Base-by-base conservation (phyloP, 2,329 filamentous ascomycete genomes). In the Lachnellula cervina region DNA sequence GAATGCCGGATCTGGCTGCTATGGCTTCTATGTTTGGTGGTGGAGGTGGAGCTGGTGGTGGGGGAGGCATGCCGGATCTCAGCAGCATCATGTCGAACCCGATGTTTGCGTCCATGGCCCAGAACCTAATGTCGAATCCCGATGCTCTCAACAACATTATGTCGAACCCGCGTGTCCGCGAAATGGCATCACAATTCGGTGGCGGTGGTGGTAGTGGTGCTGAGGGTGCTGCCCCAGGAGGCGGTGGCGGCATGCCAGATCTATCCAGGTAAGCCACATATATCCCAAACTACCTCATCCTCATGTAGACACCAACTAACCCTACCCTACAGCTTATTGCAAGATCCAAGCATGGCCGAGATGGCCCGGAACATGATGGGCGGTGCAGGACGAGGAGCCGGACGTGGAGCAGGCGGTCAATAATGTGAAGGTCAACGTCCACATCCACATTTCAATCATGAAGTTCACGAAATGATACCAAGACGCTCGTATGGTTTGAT, bases 91-190 rank as follows among this genome's bases (percentile, higher is more conserved):
- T 97, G 91, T 91, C 79, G 78, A 99, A 97, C 77, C 94, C 94
- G 54, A 97, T 97, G 94, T 96, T 99, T 76, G 84, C 91, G 50
- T 89, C 82, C 76, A 97, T 97, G 91, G 94, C 94, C 4, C 90
- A 97, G 78, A 96, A 90, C 73, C 75, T 99, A 54, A 97, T 97
- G 94, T 90, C 85, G 75, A 97, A 99, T 76, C 94, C 94, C 0
- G 89, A 96, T 9, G 84, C 92, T 78, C 88, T 97, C 84, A 82
- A 79, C 70, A 94, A 91, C 72, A 75, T 99, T 56, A 96, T 99
- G 92, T 90, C 79, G 79, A 97, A 99, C 78, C 94, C 94, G 3
- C 83, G 86, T 59, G 76, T 97, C 59, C 82, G 89, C 55, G 84
- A 95, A 70, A 93, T 97, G 90, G 91, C 90, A 46, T 85, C 88